Evolutionary conservation across 305 asterid genomes (phyloP).

Genomic region (Lippia alba): DNA sequence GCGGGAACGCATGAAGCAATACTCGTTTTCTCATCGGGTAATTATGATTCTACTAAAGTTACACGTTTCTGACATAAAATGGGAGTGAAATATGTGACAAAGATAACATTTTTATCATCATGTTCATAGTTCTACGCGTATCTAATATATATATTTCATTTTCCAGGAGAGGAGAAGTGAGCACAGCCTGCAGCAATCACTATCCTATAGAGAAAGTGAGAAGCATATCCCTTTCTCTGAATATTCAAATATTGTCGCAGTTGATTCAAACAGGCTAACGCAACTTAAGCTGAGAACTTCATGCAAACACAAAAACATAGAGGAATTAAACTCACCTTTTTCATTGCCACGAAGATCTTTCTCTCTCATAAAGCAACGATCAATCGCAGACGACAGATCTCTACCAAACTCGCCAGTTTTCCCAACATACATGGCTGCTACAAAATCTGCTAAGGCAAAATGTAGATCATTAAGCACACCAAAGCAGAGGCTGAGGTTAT

Average conservation of each 20-base stretch:
- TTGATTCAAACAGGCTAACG: conserved; percentile 41
- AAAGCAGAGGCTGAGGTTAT: conserved; percentile 62
- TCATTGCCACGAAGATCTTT: conserved; percentile 76
- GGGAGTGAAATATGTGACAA: not conserved
- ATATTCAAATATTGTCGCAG: conserved; percentile 40
- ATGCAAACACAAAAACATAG: conserved; percentile 48
- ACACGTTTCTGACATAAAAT: not conserved
- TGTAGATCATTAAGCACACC: conserved; percentile 81
- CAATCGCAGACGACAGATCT: conserved; percentile 61
- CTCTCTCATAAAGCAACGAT: conserved; percentile 58
- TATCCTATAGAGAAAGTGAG: conserved; percentile 48
- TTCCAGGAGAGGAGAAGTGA: conserved; percentile 67
- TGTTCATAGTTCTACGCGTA: not conserved
- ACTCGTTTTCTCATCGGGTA: conserved; percentile 84
- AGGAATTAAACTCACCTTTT: conserved; percentile 51
- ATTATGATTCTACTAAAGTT: conserved; percentile 16
- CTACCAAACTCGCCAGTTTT: conserved; percentile 65
- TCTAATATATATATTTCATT: not conserved
- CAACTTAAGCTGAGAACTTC: conserved; percentile 47
- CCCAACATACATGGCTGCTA: conserved; percentile 81
- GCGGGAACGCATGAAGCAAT: conserved; percentile 79
- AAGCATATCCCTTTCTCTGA: conserved; percentile 42
- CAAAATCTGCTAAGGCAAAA: conserved; percentile 90
- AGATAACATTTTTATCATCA: not conserved
- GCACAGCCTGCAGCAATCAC: conserved; percentile 50